Base-by-base conservation (phyloP, 129 eudicot genomes). In the Ambrosia trifida region DNA sequence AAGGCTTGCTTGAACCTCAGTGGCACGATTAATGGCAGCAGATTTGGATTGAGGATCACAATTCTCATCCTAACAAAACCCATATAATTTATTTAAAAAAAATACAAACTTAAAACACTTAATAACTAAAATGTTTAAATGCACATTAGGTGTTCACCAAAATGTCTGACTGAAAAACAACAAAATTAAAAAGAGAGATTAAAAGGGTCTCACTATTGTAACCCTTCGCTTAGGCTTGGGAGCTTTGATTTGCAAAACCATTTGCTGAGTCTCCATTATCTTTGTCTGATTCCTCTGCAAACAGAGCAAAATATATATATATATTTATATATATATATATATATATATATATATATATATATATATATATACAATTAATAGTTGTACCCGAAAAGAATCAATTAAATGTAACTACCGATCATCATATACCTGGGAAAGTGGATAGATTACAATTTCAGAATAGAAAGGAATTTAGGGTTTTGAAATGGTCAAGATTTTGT, bases 1-100 rank as follows among this genome's bases (percentile, higher is more conserved):
- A 5, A 90, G 77, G 53, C 74, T 83, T 73, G 89, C 82, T 85
- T 78, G 85, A 38, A 85, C 84, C 73, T 83, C 77, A 19, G n/a
- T 47, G 31, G 96, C 96, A 76, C 87, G 79, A 11, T 71, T 74
- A 47, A 81, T 78, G 0, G 83, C 83, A 50, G 84, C 75, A 9
- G 83, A 83, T 16, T 70, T 76, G 54, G 71, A 64, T 46, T 36
- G 57, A 41, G 79, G 56, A 63, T 77, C 70, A 73, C 74, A 69
- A 44, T 84, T 82, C 36, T 57, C 64, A 28, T 57, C 64, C 64
- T 57, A 57, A 57, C 38, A 57, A 57, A 24, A 11, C 64, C 40
- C 36, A 11, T 5, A 57, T 57, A 30, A 7, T 12, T 49, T 4
- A 3, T 14, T 49, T n/a, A n/a, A 4, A 0, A n/a, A 49, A 5